phyloP scores from a whole-genome alignment of 176 grass and related monocot genomes.

The Cocos nucifera region DNA sequence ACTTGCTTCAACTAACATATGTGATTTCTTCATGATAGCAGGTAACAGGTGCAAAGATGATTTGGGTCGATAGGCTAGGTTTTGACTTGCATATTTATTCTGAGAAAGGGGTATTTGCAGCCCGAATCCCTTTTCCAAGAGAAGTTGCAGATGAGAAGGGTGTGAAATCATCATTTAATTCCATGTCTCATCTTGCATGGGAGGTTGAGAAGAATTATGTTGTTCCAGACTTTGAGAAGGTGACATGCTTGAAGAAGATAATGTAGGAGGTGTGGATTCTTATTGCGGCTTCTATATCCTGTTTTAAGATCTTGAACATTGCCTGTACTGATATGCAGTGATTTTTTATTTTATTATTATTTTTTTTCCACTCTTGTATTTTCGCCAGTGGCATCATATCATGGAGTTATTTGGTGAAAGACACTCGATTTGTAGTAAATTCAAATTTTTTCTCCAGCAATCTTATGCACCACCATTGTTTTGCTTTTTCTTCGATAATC shows the following conservation, averaged over 20 bases:
- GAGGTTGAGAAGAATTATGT: slow-evolving; percentile 75
- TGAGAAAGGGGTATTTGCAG: slow-evolving; percentile 43
- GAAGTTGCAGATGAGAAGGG: slow-evolving; percentile 83
- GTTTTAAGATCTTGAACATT: slow-evolving; percentile 8
- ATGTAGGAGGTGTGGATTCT: slow-evolving; percentile 32
- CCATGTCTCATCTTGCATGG: slow-evolving; percentile 96
- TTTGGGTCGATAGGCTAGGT: slow-evolving; percentile 86
- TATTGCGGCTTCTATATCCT: not conserved
- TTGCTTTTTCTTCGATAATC: too few species aligned
- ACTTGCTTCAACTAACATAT: not conserved
- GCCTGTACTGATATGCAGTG: not conserved
- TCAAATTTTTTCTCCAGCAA: too few species aligned
- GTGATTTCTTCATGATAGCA: slow-evolving; percentile 18
- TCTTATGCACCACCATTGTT: too few species aligned
- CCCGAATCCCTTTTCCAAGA: slow-evolving; percentile 70
- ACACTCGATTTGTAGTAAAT: too few species aligned
- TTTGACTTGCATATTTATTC: slow-evolving; percentile 76
- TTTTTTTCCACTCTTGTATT: too few species aligned
- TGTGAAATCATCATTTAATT: slow-evolving; percentile 89
- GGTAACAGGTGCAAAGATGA: slow-evolving; percentile 64
- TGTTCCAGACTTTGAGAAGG: slow-evolving; percentile 67
- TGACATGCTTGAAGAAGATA: slow-evolving; percentile 59
- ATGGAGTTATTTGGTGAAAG: too few species aligned
- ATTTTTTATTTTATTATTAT: too few species aligned
- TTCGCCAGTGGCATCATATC: too few species aligned